These are phyloP conservation scores for Talaromyces stipitatus DNA, from an alignment of 495 filamentous ascomycete species.

Conservation along the genomic window DNA sequence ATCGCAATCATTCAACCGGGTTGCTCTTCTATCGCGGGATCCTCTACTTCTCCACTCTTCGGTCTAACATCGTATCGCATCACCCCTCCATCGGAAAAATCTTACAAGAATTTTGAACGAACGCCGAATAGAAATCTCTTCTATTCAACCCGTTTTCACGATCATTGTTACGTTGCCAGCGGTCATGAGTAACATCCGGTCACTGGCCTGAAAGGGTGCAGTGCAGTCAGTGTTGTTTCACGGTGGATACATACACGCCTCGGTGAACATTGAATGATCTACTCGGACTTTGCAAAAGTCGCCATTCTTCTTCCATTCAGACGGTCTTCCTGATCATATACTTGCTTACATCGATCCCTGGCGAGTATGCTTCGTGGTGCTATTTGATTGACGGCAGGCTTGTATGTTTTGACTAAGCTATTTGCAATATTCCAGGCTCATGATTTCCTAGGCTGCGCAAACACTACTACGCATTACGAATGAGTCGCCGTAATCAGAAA, in stretches of 20 bases:
- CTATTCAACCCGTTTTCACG: neutral
- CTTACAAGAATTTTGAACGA: neutral
- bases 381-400: neutral
- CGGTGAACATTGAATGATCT: neutral
- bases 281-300: neutral
- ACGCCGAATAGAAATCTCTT: neutral
- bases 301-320: neutral
- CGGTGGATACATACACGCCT: neutral
- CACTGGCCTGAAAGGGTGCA: neutral
- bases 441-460: neutral
- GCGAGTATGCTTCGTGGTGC: neutral
- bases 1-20: neutral
- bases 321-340: neutral
- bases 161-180: neutral
- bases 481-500: neutral
- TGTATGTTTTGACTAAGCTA: neutral
- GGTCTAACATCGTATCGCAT: neutral
- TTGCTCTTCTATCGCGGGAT: neutral
- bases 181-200: conserved; percentile 1
- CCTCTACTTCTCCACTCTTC: neutral
- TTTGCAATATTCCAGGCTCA: neutral
- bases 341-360: neutral
- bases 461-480: neutral
- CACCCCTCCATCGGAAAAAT: neutral
- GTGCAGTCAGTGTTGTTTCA: neutral